A percentile compares a stretch with the other conserved stretches of the same genome.
Evolutionary conservation across 108 stramenopile species (phyloP).

Genomic region (Seminavis robusta): DNA sequence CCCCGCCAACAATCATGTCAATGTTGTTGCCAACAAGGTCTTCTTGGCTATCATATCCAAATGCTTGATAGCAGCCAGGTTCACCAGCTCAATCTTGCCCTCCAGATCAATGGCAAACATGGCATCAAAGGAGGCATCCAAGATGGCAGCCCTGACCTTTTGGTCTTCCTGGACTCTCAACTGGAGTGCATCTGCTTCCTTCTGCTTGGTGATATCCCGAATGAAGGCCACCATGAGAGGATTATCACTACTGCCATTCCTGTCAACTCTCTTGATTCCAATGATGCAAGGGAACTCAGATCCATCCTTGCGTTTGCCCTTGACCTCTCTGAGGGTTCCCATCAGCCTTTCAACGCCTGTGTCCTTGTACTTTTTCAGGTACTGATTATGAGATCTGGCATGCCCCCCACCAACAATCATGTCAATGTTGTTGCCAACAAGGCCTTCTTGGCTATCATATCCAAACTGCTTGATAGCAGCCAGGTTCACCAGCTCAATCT

Average conservation of each 20-base stretch:
- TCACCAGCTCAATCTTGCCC: conserved; percentile 1
- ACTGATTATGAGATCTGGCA: too few relatives aligned
- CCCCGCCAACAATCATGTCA: background rate
- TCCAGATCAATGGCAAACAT: background rate
- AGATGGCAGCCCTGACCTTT: background rate
- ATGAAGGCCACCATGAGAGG: background rate
- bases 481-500: background rate
- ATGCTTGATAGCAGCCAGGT: background rate
- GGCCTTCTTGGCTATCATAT: background rate
- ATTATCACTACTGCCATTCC: too few relatives aligned
- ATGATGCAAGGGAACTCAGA: background rate
- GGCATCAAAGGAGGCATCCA: conserved; percentile 12
- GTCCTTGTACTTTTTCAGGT: too few relatives aligned
- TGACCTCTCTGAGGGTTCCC: background rate
- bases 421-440: background rate
- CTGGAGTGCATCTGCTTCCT: background rate
- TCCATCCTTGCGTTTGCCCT: background rate
- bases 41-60: conserved; percentile 1
- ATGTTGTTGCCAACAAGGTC: conserved; percentile 2
- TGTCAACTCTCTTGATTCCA: background rate
- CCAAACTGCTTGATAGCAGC: background rate
- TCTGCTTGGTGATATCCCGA: background rate
- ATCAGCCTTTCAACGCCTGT: too few relatives aligned
- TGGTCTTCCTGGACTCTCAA: too few relatives aligned
- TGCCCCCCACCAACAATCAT: background rate